Evolutionary conservation across 2,329 filamentous ascomycete species (phyloP), one percentile per base, ranked within the genome.

Genomic region (Alternaria longipes): DNA sequence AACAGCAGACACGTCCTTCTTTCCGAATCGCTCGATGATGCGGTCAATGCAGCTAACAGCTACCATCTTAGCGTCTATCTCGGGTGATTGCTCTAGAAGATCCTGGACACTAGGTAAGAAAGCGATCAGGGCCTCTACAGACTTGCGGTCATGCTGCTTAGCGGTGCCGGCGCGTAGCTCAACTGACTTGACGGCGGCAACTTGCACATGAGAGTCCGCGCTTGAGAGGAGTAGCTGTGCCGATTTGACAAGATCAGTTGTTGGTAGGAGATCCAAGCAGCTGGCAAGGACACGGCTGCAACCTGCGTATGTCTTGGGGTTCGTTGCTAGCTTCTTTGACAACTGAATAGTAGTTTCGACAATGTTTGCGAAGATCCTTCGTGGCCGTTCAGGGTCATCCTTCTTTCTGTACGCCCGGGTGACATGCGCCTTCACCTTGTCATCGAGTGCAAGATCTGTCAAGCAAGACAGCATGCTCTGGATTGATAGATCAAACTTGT

Each of bases 1-100:
- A 45, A 97, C 91, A 45, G 89, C 89, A 67, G 91, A 88, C 1
- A 91, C 84, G 72, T 97, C 92, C 77, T 94, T 96, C 83, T 95
- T 96, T 68, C 95, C 96, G 76, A 97, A 98, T 77, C 94, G 94
- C 80, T 97, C 94, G 3, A 92, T 88, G 64, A 99, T 96, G 78
- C 92, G 92, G 80, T 97, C 94, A 45, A 98, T 90, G 70, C 94
- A 98, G 36, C 89, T 89, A 63, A 99, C 89, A 1, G 94, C 92
- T 11, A 92, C 93, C 71, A 93, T 90, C 80, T 94, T 93, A 77
- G 95, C 90, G 28, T 88, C 84, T 54, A 90, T 86, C 67, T 95
- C 89, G 32, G 86, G 82, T 7, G 91, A 90, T 51, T 90, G 86
- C 56, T 90, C 84, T 60, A 99, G 87, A 46, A 96, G 91, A 20